These are phyloP conservation scores for Kingdonia uniflora DNA, from an alignment of 164 flowering plant species.

Conservation along the genomic window DNA sequence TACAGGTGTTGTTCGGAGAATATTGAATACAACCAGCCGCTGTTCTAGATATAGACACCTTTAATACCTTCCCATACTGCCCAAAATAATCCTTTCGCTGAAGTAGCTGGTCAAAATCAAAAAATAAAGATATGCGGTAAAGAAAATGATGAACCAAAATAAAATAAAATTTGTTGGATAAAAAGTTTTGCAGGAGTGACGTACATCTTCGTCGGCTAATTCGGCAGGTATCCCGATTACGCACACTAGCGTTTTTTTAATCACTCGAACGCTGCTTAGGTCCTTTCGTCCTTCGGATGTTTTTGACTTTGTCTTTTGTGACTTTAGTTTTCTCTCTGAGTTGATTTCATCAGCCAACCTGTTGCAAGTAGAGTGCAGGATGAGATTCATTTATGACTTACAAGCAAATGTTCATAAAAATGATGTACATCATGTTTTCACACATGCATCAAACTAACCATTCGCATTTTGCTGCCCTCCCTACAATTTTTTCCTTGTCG, in stretches of 20 bases:
- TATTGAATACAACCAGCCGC: slow-evolving; percentile 81
- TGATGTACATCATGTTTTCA: no score
- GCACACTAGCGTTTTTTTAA: slow-evolving; percentile 89
- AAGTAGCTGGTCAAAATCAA: slow-evolving; percentile 53
- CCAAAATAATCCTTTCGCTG: slow-evolving; percentile 87
- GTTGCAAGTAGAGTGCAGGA: neutral
- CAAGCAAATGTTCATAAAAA: no score
- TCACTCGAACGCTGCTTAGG: slow-evolving; percentile 82
- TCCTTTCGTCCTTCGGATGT: slow-evolving; percentile 81
- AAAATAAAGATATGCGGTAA: no score
- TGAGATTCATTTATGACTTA: neutral
- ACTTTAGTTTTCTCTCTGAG: slow-evolving; percentile 57
- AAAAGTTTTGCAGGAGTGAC: slow-evolving; percentile 3
- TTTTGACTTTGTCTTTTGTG: slow-evolving; percentile 68
- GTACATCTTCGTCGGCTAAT: slow-evolving; percentile 90
- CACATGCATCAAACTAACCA: slow-evolving; percentile 29
- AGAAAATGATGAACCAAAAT: no score
- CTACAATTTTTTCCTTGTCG: slow-evolving; percentile 94
- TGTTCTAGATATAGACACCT: slow-evolving; percentile 88
- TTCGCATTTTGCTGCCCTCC: slow-evolving; percentile 64
- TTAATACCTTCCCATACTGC: slow-evolving; percentile 91
- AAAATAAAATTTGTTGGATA: no score
- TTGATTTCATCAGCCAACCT: slow-evolving; percentile 73
- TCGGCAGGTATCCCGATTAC: slow-evolving; percentile 82
- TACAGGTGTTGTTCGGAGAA: slow-evolving; percentile 75